Evolutionary conservation across 441 rosid genomes (phyloP).

Genomic region (Pelargonium cotyledonis): DNA sequence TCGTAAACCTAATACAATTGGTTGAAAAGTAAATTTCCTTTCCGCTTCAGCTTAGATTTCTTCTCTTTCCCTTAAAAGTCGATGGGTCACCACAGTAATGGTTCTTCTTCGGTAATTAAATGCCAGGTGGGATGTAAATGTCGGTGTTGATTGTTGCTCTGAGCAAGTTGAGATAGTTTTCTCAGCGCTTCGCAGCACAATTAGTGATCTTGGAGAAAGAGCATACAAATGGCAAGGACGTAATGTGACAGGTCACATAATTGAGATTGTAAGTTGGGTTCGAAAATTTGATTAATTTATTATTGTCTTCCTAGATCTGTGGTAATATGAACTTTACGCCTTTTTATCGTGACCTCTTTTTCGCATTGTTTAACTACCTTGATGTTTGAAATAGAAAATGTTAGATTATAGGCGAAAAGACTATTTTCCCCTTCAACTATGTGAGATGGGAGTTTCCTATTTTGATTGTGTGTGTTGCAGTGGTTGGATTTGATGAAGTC

Average conservation of each 20-base stretch:
- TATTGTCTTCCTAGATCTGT: background rate
- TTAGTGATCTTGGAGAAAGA: constrained; percentile 61
- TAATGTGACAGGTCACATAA: constrained; percentile 38
- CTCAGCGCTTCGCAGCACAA: constrained; percentile 56
- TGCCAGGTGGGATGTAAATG: constrained; percentile 57
- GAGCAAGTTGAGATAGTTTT: constrained; percentile 68
- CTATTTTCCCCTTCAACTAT: no score
- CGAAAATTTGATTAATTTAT: background rate
- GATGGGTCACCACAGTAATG: background rate
- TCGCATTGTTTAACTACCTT: no score
- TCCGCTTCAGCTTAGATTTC: constrained; percentile 5
- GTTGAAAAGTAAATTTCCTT: constrained; percentile 41
- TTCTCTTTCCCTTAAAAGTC: background rate
- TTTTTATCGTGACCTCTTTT: no score
- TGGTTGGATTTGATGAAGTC: constrained; percentile 75
- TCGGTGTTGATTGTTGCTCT: constrained; percentile 43
- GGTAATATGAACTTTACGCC: background rate
- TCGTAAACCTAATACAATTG: constrained; percentile 50
- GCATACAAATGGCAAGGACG: constrained; percentile 62
- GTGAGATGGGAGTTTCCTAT: no score
- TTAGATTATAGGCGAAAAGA: no score
- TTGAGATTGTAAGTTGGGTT: constrained; percentile 39
- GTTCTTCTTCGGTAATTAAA: constrained; percentile 5
- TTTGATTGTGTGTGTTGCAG: constrained; percentile 30
- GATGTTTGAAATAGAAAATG: no score